Conservation (phyloP, 2,329 filamentous ascomycete genomes). For the Pseudopithomyces chartarum region DNA sequence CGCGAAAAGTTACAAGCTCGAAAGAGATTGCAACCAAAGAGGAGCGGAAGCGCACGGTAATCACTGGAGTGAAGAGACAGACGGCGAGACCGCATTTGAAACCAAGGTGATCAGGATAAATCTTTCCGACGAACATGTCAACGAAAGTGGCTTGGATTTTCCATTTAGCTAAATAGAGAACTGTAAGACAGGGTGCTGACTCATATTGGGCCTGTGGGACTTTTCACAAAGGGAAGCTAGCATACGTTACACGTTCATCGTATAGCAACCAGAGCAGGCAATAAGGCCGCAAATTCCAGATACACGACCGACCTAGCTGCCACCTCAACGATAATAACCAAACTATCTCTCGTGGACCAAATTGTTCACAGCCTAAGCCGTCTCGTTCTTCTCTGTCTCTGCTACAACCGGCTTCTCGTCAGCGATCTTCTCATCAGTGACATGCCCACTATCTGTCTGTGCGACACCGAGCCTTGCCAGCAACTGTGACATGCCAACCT, state of each 20-base stretch:
- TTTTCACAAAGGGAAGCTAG: too few relatives aligned
- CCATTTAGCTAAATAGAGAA: too few relatives aligned
- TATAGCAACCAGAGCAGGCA: neutral
- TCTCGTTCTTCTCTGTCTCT: conserved; percentile 3
- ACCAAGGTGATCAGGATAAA: conserved; percentile 2
- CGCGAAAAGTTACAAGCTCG: neutral
- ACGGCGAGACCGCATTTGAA: conserved; percentile 19
- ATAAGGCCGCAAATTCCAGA: neutral
- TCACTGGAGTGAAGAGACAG: conserved; percentile 32
- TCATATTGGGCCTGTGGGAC: too few relatives aligned
- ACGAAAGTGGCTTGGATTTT: too few relatives aligned
- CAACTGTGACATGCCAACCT: conserved; percentile 64
- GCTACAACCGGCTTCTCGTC: conserved; percentile 25
- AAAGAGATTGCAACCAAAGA: neutral
- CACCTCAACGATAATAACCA: neutral
- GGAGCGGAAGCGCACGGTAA: conserved; percentile 3
- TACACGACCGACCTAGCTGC: neutral
- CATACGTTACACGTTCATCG: neutral
- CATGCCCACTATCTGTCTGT: conserved; percentile 10
- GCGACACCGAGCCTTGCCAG: conserved; percentile 22
- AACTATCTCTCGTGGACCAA: neutral
- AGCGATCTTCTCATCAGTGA: conserved; percentile 1
- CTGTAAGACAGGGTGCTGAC: too few relatives aligned
- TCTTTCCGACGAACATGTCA: neutral
- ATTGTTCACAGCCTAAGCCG: neutral